phyloP scores from a whole-genome alignment of 2,329 filamentous ascomycete genomes.

The Exophiala oligosperma region DNA sequence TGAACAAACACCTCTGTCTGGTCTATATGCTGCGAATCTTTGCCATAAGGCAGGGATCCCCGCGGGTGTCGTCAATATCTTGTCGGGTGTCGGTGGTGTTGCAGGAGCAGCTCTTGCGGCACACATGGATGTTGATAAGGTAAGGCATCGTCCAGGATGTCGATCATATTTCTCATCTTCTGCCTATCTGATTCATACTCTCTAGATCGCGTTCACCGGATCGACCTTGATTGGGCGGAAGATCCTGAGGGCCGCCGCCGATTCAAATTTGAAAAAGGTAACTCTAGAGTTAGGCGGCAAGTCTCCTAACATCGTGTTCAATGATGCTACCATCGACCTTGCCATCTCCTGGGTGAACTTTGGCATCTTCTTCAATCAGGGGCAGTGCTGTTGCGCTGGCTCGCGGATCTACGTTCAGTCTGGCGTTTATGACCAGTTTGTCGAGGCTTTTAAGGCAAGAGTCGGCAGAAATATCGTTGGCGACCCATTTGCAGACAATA shows the following conservation, averaged over 20 bases:
- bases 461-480: conserved; percentile 74
- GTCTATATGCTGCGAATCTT: conserved; percentile 57
- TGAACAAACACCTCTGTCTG: conserved; percentile 69
- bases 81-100: conserved; percentile 74
- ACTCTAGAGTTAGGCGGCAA: conserved; percentile 51
- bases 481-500: conserved; percentile 74
- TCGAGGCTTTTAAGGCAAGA: conserved; percentile 76
- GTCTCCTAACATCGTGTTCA: conserved; percentile 47
- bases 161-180: too few relatives aligned
- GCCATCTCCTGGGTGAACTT: conserved; percentile 42
- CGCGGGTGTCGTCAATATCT: conserved; percentile 61
- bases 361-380: conserved; percentile 55
- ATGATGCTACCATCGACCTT: conserved; percentile 49
- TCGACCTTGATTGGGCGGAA: conserved; percentile 61
- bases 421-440: conserved; percentile 82
- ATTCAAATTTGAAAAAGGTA: conserved; percentile 57
- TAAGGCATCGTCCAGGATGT: too few relatives aligned
- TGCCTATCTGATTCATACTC: too few relatives aligned
- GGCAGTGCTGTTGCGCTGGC: conserved; percentile 70
- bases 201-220: conserved; percentile 58
- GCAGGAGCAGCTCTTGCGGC: conserved; percentile 68
- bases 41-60: conserved; percentile 63
- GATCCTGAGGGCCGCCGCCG: conserved; percentile 62
- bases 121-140: conserved; percentile 66
- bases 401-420: conserved; percentile 86